Base-by-base conservation (phyloP, 495 filamentous ascomycete genomes). In the Hypoxylon cercidicola region DNA sequence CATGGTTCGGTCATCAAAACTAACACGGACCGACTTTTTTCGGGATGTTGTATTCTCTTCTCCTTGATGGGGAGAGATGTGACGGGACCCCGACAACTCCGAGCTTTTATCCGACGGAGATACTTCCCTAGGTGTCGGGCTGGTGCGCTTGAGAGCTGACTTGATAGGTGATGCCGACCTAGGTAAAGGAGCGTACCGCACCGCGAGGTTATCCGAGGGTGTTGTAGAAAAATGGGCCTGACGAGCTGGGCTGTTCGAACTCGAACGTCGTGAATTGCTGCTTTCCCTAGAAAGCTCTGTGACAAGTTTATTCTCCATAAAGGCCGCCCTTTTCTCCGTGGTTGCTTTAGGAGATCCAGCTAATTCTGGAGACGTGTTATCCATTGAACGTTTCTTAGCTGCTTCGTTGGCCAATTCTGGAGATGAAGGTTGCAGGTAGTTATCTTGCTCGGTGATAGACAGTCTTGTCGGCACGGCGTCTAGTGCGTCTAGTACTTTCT, bases 111-210 rank as follows among this genome's bases (percentile, higher is more conserved):
- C 77, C 20, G 78, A 75, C n/a, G 78, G 77, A 4, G 79, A 80
- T 1, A 71, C 59, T 37, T 82, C 75, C 2, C 83, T 81, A 13
- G 72, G 76, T 4, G 78, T 75, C 8, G 90, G 83, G 18, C 87
- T 79, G 19, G 61, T 78, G 41, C 86, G 81, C 65, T 97, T 97
- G 67, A 97, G 65, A 0, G 93, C 93, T 12, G 93, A 94, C 71
- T 97, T 97, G 4, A 85, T 88, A 20, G 93, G 93, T 0, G 93
- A 97, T 0, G 91, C 78, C 0, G 93, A 93, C 47, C 93, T 83
- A 16, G 89, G 86, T 13, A 90, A 91, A 20, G 93, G 93, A 47
- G 89, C 81, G 72, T 97, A 92, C 59, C 84, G 88, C 74, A 75
- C 89, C 62, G 54, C 81, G 72, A 75, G 84, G 74, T 65, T 85